Evolutionary conservation across 73 alveolate species (phyloP).

Genomic region (Strombidium stylifer): DNA sequence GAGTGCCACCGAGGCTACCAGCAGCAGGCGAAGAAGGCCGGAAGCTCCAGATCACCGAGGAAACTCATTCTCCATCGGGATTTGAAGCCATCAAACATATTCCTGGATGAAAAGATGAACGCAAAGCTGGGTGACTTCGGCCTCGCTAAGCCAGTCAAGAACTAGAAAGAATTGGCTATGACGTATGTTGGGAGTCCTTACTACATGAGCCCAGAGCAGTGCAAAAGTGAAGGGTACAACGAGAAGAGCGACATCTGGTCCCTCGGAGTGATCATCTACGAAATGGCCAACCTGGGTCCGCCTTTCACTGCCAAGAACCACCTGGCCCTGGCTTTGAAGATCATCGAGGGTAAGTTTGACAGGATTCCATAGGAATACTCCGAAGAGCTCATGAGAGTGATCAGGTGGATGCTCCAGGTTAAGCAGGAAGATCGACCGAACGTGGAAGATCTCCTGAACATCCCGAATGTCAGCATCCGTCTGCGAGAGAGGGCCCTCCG

Average conservation of each 20-base stretch:
- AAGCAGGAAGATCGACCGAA: slow-evolving; percentile 80
- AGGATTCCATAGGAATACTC: slow-evolving; percentile 70
- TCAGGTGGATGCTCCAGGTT: slow-evolving; percentile 76
- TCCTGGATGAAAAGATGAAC: slow-evolving; percentile 76
- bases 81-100: slow-evolving; percentile 89
- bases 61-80: slow-evolving; percentile 87
- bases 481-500: slow-evolving; percentile 71
- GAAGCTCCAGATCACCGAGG: too few relatives aligned
- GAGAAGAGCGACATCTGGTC: slow-evolving; percentile 96
- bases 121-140: slow-evolving; percentile 96
- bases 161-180: slow-evolving; percentile 81
- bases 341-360: slow-evolving; percentile 77
- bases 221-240: slow-evolving; percentile 85
- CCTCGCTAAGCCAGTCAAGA: slow-evolving; percentile 77
- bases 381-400: slow-evolving; percentile 80
- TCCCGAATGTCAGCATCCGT: slow-evolving; percentile 67
- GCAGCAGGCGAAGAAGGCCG: too few relatives aligned
- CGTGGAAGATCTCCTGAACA: slow-evolving; percentile 75
- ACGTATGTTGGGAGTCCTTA: slow-evolving; percentile 94
- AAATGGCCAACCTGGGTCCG: slow-evolving; percentile 79
- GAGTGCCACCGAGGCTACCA: slow-evolving; percentile 86
- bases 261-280: slow-evolving; percentile 89
- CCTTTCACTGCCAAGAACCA: slow-evolving; percentile 91
- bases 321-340: slow-evolving; percentile 80
- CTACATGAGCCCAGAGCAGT: slow-evolving; percentile 96